Evolutionary conservation across 2,329 filamentous ascomycete genomes (phyloP), one percentile per base, ranked within the genome.

Genomic region (Nothophoma quercina): DNA sequence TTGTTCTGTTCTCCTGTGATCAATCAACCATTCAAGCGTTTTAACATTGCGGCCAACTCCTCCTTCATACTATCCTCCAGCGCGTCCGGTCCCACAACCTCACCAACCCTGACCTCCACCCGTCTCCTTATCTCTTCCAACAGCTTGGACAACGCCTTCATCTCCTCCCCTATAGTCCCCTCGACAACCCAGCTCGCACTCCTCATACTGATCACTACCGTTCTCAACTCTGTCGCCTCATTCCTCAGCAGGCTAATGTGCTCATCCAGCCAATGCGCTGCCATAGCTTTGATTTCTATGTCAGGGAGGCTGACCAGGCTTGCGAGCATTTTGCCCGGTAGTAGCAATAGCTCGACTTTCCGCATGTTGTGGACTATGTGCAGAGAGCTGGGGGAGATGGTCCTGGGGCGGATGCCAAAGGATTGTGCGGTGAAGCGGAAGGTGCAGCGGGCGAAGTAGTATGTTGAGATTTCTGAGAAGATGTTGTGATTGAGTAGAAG

Each of bases 361-460:
- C 39, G 41, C 9, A 51, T 53, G 9, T 28, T 41, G 3, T n/a
- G 22, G 3, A 62, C 22, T 3, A 40, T 39, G 4, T 15, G 13
- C 10, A 51, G 23, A 0, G 52, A 34, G 5, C 16, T 25, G 2
- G 16, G 34, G 10, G 44, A 40, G n/a, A 57, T 28, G 3, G 44
- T 23, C 2, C 33, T n/a, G 21, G 33, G 30, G 1, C 12, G 18
- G 3, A 25, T n/a, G 5, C 2, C 39, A 23, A 48, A 45, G 26
- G 28, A 32, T 25, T 56, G 59, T 4, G 47, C 47, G 4, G 55
- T 35, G 23, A 57, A 50, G 26, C 57, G 44, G 40, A 63, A 56
- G 1, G 60, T 63, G 19, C 49, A 60, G 13, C 39, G 48, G 1
- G 44, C 29, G 32, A 55, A 56, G 44, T 55, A 65, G 56, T 63